phyloP scores from a whole-genome alignment of 2,329 filamentous ascomycete genomes.

The Ambrosiella beaveri region DNA sequence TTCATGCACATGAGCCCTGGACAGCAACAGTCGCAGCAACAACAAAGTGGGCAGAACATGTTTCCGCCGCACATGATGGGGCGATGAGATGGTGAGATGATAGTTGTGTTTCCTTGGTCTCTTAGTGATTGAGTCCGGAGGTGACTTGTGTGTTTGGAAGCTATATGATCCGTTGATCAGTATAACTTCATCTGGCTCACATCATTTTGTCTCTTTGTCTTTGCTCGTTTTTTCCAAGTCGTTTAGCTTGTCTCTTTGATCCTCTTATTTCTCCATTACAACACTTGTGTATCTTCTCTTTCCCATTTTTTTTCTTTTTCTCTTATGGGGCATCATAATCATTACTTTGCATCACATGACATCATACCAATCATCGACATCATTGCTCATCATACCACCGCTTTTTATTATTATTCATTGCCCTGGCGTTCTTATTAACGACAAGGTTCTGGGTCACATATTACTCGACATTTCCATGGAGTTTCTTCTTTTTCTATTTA shows the following conservation, averaged over 20 bases:
- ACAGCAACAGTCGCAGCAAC: background rate
- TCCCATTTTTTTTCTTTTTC: background rate
- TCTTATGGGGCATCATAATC: background rate
- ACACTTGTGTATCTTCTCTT: background rate
- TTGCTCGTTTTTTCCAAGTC: background rate
- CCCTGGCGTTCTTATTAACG: background rate
- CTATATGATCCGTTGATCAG: background rate
- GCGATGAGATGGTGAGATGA: conserved; percentile 14
- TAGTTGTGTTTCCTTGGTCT: background rate
- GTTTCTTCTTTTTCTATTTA: background rate
- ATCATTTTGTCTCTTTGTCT: too few species aligned
- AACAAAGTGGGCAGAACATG: background rate
- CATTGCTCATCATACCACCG: background rate
- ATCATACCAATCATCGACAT: background rate
- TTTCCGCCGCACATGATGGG: conserved; percentile 22
- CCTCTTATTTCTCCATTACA: background rate
- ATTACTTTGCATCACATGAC: conserved; percentile 2
- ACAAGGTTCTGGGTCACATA: background rate
- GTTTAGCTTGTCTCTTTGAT: background rate
- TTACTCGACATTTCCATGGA: background rate
- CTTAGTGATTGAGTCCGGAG: background rate
- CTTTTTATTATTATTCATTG: conserved; percentile 1
- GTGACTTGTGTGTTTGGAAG: background rate
- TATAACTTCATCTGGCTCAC: background rate
- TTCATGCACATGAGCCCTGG: conserved; percentile 1